Base-by-base conservation (phyloP, 805 yeast genomes). In the Wickerhamomyces strasburgensis region DNA sequence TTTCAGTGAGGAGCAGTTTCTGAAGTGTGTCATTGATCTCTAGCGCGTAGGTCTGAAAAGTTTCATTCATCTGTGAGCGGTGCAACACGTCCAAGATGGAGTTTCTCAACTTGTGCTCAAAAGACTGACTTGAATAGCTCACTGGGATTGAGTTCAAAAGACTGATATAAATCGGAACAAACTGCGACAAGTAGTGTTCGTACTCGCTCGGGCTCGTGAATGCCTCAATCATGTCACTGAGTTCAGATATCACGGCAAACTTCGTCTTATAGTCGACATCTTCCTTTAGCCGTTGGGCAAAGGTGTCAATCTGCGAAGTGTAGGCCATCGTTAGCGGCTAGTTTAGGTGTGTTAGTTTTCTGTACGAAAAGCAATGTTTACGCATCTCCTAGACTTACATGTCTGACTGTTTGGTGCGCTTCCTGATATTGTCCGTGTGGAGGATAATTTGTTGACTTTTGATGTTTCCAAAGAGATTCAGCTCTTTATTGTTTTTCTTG, bases 181-280 rank as follows among this genome's bases (percentile, higher is more conserved):
- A 60, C 44, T 72, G 73, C 40, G 76, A 68, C 31, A 89, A 65
- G 52, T 88, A 87, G 51, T 75, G 72, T 42, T 82, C 88, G 58
- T 88, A 87, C 49, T 89, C 97, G 16, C 78, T 77, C 5, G 87
- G 75, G 8, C 86, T 83, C 44, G 82, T 82, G 60, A 84, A 83
- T 3, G 87, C 73, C 55, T 90, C 98, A 29, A 88, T 72, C 58
- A 87, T 75, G 59, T 90, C 98, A 42, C 93, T 73, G 31, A 90
- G 66, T 58, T 90, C 97, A 5, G 88, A 78, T 29, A 87, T 73
- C 6, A 78, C 74, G 1, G 88, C 67, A 44, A 84, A 82, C 47
- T 78, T 79, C 9, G 74, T 64, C 43, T 74, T 73, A 46, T 70
- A 69, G 54, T 81, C 89, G 33, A 65, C 60, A 38, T 68, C 64